Percentiles rank a stretch among this genome's conserved stretches.
phyloP scores from a whole-genome alignment of 441 rosid genomes.

The Erysimum cheiri region DNA sequence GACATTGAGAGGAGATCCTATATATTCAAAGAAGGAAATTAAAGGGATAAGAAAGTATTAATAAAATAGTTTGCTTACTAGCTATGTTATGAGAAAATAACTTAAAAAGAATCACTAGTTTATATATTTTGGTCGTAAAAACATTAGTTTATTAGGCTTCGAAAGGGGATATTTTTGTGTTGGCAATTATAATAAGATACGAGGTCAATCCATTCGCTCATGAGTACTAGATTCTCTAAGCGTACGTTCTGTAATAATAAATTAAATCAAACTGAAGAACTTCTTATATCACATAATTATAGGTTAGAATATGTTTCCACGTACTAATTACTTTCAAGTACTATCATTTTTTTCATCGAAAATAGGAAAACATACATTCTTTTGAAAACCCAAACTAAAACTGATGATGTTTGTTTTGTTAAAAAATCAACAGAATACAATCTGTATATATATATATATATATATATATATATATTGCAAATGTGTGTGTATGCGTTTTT shows the following conservation, averaged over 20 bases:
- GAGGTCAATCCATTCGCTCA: slow-evolving; percentile 37
- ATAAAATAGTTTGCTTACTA: slow-evolving; percentile 11
- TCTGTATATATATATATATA: too few relatives aligned
- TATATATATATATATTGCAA: too few relatives aligned
- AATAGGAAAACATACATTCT: slow-evolving; percentile 17
- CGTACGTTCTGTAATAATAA: slow-evolving; percentile 29
- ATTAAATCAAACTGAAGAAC: background rate
- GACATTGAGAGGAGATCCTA: slow-evolving; percentile 37
- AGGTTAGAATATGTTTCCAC: slow-evolving; percentile 10
- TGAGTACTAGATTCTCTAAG: slow-evolving; percentile 42
- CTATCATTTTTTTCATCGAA: background rate
- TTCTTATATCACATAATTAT: background rate
- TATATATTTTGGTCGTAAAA: slow-evolving; percentile 5
- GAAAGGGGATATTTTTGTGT: slow-evolving; percentile 29
- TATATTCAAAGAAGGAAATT: background rate
- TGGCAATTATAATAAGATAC: slow-evolving; percentile 28
- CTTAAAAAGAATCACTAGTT: background rate
- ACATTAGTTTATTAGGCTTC: slow-evolving; percentile 38
- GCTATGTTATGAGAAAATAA: background rate
- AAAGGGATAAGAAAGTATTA: background rate
- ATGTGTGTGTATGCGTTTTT: too few relatives aligned
- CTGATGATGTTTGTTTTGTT: background rate
- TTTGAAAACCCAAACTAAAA: background rate
- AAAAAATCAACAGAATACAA: slow-evolving; percentile 5
- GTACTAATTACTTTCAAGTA: background rate